These are phyloP conservation scores for Acidomyces sp. DNA, from an alignment of 495 filamentous ascomycete genomes.

Conservation along the genomic window DNA sequence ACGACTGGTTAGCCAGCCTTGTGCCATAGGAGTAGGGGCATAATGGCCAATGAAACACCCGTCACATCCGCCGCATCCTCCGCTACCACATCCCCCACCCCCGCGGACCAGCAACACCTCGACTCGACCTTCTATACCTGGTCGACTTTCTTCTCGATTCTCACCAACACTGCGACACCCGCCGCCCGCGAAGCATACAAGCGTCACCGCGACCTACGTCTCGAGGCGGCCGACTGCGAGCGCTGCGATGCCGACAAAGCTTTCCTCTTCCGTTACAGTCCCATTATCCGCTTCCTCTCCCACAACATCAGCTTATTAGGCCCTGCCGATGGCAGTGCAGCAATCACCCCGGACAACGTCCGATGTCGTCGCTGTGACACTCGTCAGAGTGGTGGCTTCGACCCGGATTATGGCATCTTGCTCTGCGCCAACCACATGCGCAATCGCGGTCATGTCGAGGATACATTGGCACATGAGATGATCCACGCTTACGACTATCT, in stretches of 20 bases:
- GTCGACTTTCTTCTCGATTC: slow-evolving; percentile 45
- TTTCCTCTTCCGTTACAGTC: slow-evolving; percentile 68
- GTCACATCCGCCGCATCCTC: slow-evolving; percentile 1
- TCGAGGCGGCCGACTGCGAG: slow-evolving; percentile 59
- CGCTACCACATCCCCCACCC: not conserved
- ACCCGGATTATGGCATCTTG: slow-evolving; percentile 68
- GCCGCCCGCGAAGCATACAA: slow-evolving; percentile 60
- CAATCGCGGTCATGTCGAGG: slow-evolving; percentile 65
- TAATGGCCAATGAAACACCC: not conserved
- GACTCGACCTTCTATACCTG: slow-evolving; percentile 28
- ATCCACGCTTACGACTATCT: slow-evolving; percentile 93
- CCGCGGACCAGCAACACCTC: slow-evolving; percentile 8
- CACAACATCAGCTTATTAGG: slow-evolving; percentile 66
- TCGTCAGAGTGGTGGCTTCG: slow-evolving; percentile 64
- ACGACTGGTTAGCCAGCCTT: too few species aligned
- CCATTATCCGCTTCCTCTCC: slow-evolving; percentile 69
- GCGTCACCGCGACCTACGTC: slow-evolving; percentile 48
- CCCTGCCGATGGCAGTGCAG: slow-evolving; percentile 33
- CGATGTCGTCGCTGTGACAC: slow-evolving; percentile 64
- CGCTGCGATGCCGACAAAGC: slow-evolving; percentile 66
- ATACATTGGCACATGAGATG: slow-evolving; percentile 94
- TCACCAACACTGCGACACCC: slow-evolving; percentile 55
- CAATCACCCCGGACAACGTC: slow-evolving; percentile 58
- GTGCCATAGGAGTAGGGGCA: too few species aligned
- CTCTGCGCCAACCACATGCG: slow-evolving; percentile 80